phyloP scores from a whole-genome alignment of 257 asterid genomes.

The Primulina huaijiensis region DNA sequence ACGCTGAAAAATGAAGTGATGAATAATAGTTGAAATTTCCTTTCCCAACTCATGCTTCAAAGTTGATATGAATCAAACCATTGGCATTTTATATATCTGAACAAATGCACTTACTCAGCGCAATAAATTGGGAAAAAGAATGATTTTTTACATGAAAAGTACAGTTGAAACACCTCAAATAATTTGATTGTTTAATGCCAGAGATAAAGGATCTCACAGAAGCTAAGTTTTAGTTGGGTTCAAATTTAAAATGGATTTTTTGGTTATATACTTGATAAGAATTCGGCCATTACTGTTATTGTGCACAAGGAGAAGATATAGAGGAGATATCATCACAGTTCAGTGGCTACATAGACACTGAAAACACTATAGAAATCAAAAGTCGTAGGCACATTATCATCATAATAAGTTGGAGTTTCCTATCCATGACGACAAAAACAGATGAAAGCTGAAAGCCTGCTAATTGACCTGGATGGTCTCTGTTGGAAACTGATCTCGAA shows the following conservation, averaged over 20 bases:
- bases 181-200: constrained; percentile 2
- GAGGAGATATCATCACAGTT: not conserved
- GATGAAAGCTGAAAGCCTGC: constrained; percentile 16
- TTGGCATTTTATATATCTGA: constrained; percentile 4
- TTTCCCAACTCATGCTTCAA: constrained; percentile 2
- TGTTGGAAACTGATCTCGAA: constrained; percentile 64
- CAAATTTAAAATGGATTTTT: not conserved
- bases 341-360: not conserved
- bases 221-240: not conserved
- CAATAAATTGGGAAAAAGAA: not conserved
- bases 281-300: no score
- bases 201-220: not conserved
- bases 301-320: not conserved
- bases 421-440: not conserved
- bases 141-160: not conserved
- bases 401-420: not conserved
- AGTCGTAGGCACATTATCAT: not conserved
- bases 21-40: constrained; percentile 11
- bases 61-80: not conserved
- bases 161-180: constrained; percentile 11
- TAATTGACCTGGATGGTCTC: constrained; percentile 75
- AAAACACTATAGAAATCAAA: not conserved
- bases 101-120: not conserved
- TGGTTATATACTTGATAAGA: not conserved
- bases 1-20: constrained; percentile 9